Percentiles rank a stretch among this genome's conserved stretches.
Evolutionary conservation across 176 grass and related monocot species (phyloP).

Genomic region (Poa annua): DNA sequence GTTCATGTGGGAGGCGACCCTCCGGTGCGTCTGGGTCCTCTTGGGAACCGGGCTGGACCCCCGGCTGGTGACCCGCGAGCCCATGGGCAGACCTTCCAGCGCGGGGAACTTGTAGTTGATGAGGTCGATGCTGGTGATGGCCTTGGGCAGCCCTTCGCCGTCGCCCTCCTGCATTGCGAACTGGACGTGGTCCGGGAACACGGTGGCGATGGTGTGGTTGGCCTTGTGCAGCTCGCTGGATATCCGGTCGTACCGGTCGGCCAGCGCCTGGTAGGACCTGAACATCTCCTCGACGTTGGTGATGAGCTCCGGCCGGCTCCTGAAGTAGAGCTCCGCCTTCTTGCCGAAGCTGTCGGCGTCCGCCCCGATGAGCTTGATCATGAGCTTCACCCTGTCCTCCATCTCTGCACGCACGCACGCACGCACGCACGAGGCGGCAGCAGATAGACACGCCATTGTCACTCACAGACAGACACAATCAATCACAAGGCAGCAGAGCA

Average conservation of each 20-base stretch:
- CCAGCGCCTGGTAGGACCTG: conserved; percentile 72
- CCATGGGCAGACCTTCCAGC: conserved; percentile 46
- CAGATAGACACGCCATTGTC: neutral
- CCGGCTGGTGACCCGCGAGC: conserved; percentile 38
- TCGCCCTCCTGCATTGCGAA: conserved; percentile 68
- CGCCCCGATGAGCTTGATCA: conserved; percentile 87
- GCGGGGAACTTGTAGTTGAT: conserved; percentile 54
- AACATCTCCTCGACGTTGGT: conserved; percentile 85
- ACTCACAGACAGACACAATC: neutral
- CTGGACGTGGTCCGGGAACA: conserved; percentile 83
- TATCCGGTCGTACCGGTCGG: conserved; percentile 67
- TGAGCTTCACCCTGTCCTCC: conserved; percentile 78
- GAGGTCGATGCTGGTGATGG: conserved; percentile 55
- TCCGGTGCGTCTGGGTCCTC: conserved; percentile 52
- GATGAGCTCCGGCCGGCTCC: conserved; percentile 81
- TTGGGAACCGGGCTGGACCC: conserved; percentile 35
- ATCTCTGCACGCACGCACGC: conserved; percentile 69
- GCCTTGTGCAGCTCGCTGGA: conserved; percentile 92
- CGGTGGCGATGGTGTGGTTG: conserved; percentile 88
- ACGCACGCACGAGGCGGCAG: neutral
- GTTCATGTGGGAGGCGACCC: conserved; percentile 58
- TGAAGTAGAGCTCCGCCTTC: conserved; percentile 94
- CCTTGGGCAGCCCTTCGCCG: conserved; percentile 48
- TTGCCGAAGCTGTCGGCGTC: conserved; percentile 82
- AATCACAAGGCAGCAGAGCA: neutral